Evolutionary conservation across 768 basidiomycete species (phyloP), one percentile per base, ranked within the genome.

Genomic region (Boletus subparvulus): DNA sequence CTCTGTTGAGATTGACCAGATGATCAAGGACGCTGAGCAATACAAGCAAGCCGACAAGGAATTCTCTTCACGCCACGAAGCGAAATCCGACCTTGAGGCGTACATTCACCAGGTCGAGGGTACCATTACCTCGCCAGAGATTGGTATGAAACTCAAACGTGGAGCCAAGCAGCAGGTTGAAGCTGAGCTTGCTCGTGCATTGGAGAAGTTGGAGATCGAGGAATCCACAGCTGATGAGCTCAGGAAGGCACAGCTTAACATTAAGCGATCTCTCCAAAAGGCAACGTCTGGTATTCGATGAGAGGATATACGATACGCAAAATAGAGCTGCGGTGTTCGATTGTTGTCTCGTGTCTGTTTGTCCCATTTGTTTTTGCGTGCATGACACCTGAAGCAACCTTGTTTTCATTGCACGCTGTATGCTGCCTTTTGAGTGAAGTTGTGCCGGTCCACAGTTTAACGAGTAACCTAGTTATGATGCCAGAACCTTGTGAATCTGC

Each of bases 11-110:
- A 99, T 99, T 62, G 95, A 98, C 70, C 95, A 98, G 78, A 98
- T 98, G 97, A 97, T 98, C 82, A 94, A 95, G 83, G 96, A 98
- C 71, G 69, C 97, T 52, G 96, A 98, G 76, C 92, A 94, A 75
- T 97, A 84, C 85, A 95, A 94, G 82, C 84, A 86, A 72, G 92
- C 90, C 28, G 91, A 94, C 83, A 97, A 94, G 81, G 97, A 98
- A 74, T 98, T 96, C 85, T 92, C 93, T 61, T 88, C 95, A 54
- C 91, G 91, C 63, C 97, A 99, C 73, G 95, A 98, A 78, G 94
- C 97, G 61, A 97, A 95, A 77, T 92, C 94, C 47, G 95, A 98
- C 76, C 89, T 98, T 59, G 97, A 99, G 80, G 87, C 93, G 37
- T 98, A 98, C 80, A 83, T 99, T 69, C 93, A 96, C 80, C 91